phyloP scores from a whole-genome alignment of 345 rosid genomes.

The Chamaenerion angustifolium region DNA sequence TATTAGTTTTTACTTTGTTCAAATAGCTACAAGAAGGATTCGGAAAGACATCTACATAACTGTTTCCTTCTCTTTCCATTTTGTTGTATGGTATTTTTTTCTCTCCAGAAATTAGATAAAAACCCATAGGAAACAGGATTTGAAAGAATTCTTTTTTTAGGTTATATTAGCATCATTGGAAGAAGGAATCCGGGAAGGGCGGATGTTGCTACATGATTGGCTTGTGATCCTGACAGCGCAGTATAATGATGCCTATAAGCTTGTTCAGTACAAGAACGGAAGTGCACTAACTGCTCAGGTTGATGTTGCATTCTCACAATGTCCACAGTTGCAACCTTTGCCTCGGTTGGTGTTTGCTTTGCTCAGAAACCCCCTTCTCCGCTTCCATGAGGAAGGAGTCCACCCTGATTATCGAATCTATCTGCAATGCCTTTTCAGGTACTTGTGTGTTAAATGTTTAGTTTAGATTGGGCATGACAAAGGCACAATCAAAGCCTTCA shows the following conservation, averaged over 20 bases:
- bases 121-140: too few species aligned
- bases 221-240: conserved; percentile 81
- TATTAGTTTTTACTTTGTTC: too few species aligned
- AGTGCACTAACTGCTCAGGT: conserved; percentile 44
- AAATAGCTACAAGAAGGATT: too few species aligned
- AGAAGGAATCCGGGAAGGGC: conserved; percentile 89
- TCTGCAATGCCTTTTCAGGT: conserved; percentile 97
- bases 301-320: conserved; percentile 78
- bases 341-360: conserved; percentile 87
- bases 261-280: conserved; percentile 52
- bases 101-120: too few species aligned
- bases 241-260: conserved; percentile 61
- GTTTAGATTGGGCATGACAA: too few species aligned
- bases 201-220: conserved; percentile 93
- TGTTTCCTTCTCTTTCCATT: too few species aligned
- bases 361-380: conserved; percentile 86
- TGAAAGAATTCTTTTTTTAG: conserved; percentile 10
- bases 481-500: too few species aligned
- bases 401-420: conserved; percentile 92
- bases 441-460: not conserved
- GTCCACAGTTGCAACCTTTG: conserved; percentile 81
- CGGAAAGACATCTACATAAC: too few species aligned
- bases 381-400: conserved; percentile 95
- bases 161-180: conserved; percentile 82
- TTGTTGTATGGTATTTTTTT: too few species aligned